Evolutionary conservation across 805 yeast species (phyloP).

Genomic region (Wickerhamomyces canadensis): DNA sequence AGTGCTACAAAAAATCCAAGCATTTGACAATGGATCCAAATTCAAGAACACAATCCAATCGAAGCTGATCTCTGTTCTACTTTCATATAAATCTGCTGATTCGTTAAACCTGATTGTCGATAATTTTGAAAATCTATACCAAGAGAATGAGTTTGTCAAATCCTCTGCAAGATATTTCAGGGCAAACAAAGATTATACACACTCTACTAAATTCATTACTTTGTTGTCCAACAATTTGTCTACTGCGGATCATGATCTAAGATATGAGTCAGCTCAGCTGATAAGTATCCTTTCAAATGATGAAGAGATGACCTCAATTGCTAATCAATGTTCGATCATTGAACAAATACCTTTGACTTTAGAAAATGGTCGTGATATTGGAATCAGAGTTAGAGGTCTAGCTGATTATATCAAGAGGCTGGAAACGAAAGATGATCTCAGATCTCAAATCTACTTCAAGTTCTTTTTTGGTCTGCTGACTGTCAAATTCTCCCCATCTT

Average conservation of each 20-base stretch:
- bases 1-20: constrained; percentile 1
- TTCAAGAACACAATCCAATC: constrained; percentile 15
- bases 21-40: constrained; percentile 3
- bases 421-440: constrained; percentile 18
- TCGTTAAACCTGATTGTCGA: constrained; percentile 5
- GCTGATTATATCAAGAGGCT: constrained; percentile 35
- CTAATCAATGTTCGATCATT: constrained; percentile 50
- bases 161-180: constrained; percentile 15
- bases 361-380: constrained; percentile 67
- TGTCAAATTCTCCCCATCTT: constrained; percentile 75
- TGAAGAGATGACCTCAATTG: constrained; percentile 31
- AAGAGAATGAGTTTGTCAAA: constrained; percentile 12
- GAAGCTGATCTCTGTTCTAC: constrained; percentile 12
- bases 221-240: constrained; percentile 33
- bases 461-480: constrained; percentile 67
- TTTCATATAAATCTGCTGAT: constrained; percentile 1
- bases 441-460: constrained; percentile 34
- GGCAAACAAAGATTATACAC: constrained; percentile 1
- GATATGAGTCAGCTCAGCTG: constrained; percentile 48
- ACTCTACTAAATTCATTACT: constrained; percentile 14
- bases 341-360: constrained; percentile 73
- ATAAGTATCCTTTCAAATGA: constrained; percentile 28
- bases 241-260: constrained; percentile 44
- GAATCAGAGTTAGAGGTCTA: constrained; percentile 58
- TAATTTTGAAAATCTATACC: constrained; percentile 17